Percentiles rank a stretch among this genome's conserved stretches.
phyloP scores from a whole-genome alignment of 2,329 filamentous ascomycete genomes.

The Sporothrix pseudoabietina region DNA sequence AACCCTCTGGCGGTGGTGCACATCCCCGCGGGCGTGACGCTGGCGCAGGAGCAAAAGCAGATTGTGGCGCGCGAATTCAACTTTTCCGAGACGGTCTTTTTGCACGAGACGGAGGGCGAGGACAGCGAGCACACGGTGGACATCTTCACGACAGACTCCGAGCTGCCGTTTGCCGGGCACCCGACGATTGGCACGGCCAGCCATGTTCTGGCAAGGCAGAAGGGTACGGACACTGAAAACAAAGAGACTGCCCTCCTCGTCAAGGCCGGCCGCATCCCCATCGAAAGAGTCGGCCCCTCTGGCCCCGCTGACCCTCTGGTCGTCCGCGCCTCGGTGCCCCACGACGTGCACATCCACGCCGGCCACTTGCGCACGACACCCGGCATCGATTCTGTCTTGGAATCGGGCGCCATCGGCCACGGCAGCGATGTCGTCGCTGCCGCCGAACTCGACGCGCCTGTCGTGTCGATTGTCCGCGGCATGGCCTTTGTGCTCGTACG shows the following conservation, averaged over 20 bases:
- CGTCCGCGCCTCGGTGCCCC: constrained; percentile 67
- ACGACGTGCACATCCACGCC: constrained; percentile 65
- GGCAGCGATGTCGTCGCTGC: constrained; percentile 39
- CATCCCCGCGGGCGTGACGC: constrained; percentile 47
- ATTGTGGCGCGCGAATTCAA: constrained; percentile 64
- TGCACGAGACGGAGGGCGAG: constrained; percentile 51
- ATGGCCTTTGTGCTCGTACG: constrained; percentile 72
- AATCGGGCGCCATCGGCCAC: constrained; percentile 40
- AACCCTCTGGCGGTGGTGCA: constrained; percentile 64
- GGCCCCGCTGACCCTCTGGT: constrained; percentile 46
- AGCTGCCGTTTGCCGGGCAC: constrained; percentile 65
- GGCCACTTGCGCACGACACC: constrained; percentile 44
- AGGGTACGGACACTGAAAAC: not conserved
- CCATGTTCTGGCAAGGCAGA: constrained; percentile 45
- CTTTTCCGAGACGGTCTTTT: constrained; percentile 65
- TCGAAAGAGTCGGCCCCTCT: constrained; percentile 41
- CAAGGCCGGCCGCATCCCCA: constrained; percentile 59
- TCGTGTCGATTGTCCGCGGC: constrained; percentile 69
- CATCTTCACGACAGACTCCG: constrained; percentile 59
- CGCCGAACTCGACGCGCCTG: constrained; percentile 49
- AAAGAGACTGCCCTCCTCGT: constrained; percentile 47
- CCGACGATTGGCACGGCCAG: constrained; percentile 61
- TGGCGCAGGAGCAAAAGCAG: constrained; percentile 59
- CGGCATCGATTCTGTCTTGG: constrained; percentile 37
- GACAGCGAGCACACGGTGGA: constrained; percentile 49